Conservation (phyloP, 2,329 filamentous ascomycete species). For the Beauveria scarabaeidicola region DNA sequence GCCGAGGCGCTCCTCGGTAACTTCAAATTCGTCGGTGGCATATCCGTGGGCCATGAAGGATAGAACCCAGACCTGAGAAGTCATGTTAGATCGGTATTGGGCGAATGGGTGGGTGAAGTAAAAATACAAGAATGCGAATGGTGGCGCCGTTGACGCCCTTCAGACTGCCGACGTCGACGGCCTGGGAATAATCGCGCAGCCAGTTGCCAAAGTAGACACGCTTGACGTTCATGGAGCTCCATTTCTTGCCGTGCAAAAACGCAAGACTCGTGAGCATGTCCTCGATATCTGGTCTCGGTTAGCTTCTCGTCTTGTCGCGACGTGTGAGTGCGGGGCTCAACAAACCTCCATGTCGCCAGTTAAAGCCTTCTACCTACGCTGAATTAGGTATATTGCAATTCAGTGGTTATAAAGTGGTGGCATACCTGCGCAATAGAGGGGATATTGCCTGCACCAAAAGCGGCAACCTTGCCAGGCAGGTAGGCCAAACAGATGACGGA, state of each 20-base stretch:
- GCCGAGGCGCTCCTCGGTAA: conserved; percentile 70
- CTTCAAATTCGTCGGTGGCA: conserved; percentile 79
- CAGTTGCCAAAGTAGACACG: conserved; percentile 81
- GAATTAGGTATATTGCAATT: conserved; percentile 11
- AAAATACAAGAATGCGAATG: conserved; percentile 58
- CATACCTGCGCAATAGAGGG: conserved; percentile 48
- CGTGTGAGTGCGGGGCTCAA: neutral
- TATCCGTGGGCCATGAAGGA: conserved; percentile 78
- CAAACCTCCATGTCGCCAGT: conserved; percentile 60
- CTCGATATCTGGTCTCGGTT: conserved; percentile 53
- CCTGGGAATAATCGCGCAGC: conserved; percentile 78
- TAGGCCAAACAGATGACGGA: conserved; percentile 45
- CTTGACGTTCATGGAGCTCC: conserved; percentile 71
- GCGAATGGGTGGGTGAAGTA: neutral
- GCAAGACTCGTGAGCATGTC: conserved; percentile 71
- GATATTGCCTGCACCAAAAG: conserved; percentile 64
- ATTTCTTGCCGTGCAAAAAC: conserved; percentile 75
- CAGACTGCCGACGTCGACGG: conserved; percentile 70
- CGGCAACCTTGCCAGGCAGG: conserved; percentile 46
- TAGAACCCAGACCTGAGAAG: conserved; percentile 59
- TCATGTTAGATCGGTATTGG: conserved; percentile 5
- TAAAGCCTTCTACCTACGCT: conserved; percentile 55
- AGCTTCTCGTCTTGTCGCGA: neutral
- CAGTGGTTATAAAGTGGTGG: neutral
- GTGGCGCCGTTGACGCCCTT: conserved; percentile 72